Percentiles rank a stretch among this genome's conserved stretches.
Evolutionary conservation across 495 filamentous ascomycete genomes (phyloP).

Genomic region (Bryoglossum gracile): DNA sequence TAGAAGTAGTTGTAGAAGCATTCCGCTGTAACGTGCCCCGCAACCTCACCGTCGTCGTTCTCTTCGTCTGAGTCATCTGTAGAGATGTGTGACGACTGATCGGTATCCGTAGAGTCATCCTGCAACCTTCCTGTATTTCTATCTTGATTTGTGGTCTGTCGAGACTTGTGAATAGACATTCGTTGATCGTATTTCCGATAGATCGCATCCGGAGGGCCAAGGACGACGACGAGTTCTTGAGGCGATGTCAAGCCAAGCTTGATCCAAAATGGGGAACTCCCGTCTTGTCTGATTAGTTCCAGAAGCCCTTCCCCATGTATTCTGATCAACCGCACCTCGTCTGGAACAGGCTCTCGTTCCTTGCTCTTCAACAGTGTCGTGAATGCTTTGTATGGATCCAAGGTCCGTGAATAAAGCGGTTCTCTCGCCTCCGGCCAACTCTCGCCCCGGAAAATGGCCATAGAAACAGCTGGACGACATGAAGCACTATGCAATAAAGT

Average conservation of each 20-base stretch:
- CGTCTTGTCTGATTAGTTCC: conserved; percentile 61
- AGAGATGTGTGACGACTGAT: conserved; percentile 72
- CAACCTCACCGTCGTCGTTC: conserved; percentile 39
- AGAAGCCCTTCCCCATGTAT: conserved; percentile 69
- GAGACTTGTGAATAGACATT: conserved; percentile 72
- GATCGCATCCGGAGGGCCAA: conserved; percentile 91
- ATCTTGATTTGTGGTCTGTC: conserved; percentile 38
- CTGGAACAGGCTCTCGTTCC: conserved; percentile 57
- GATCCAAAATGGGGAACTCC: conserved; percentile 46
- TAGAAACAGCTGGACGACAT: conserved; percentile 64
- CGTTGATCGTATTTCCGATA: conserved; percentile 88
- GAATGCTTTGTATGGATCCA: conserved; percentile 55
- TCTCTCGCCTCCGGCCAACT: conserved; percentile 80
- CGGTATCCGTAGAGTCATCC: conserved; percentile 66
- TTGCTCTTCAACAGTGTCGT: conserved; percentile 45
- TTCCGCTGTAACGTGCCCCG: conserved; percentile 52
- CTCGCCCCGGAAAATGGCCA: conserved; percentile 81
- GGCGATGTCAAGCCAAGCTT: conserved; percentile 73
- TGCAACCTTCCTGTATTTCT: conserved; percentile 32
- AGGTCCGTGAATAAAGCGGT: conserved; percentile 64
- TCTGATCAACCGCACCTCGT: conserved; percentile 74
- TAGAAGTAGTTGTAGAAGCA: conserved; percentile 97
- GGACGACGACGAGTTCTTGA: conserved; percentile 81
- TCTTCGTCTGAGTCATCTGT: conserved; percentile 74
- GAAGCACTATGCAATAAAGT: conserved; percentile 73